Conservation (phyloP, 352 stramenopile species). For the Phytophthora multivora region DNA sequence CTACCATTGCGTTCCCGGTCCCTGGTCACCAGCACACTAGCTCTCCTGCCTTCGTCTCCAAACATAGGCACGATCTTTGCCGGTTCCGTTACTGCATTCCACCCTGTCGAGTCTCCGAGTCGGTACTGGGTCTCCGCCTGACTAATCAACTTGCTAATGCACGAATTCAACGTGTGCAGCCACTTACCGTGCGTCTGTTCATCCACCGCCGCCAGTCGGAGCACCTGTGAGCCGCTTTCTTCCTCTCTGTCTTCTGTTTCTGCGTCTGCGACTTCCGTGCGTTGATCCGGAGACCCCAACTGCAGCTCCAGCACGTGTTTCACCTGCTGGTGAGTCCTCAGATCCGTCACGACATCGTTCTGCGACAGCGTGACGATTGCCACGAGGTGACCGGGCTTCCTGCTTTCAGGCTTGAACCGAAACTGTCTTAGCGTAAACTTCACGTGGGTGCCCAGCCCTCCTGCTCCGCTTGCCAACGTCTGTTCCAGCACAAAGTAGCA, state of each 20-base stretch:
- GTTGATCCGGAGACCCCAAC: slow-evolving; percentile 22
- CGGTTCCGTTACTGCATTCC: slow-evolving; percentile 24
- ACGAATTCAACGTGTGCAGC: slow-evolving; percentile 50
- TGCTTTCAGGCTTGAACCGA: slow-evolving; percentile 35
- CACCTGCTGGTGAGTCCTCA: slow-evolving; percentile 45
- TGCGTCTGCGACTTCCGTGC: slow-evolving; percentile 9
- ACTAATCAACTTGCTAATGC: slow-evolving; percentile 50
- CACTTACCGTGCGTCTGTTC: slow-evolving; percentile 45
- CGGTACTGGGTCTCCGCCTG: slow-evolving; percentile 38
- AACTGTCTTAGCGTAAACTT: slow-evolving; percentile 62
- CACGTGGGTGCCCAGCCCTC: not conserved
- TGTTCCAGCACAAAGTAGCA: slow-evolving; percentile 69
- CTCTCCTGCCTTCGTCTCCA: slow-evolving; percentile 31
- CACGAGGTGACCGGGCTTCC: slow-evolving; percentile 36
- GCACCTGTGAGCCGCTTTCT: slow-evolving; percentile 16
- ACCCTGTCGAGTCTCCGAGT: slow-evolving; percentile 22
- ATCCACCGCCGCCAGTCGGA: slow-evolving; percentile 49
- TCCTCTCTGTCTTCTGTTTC: slow-evolving; percentile 10
- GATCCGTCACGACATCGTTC: slow-evolving; percentile 60
- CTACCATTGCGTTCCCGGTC: slow-evolving; percentile 29
- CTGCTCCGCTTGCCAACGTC: not conserved
- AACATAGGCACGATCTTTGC: slow-evolving; percentile 38
- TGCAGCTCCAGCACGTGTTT: slow-evolving; percentile 64
- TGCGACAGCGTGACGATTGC: slow-evolving; percentile 51
- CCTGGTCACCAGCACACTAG: slow-evolving; percentile 17